Base-by-base conservation (phyloP, 129 eudicot genomes). In the Artemisia tridentata region DNA sequence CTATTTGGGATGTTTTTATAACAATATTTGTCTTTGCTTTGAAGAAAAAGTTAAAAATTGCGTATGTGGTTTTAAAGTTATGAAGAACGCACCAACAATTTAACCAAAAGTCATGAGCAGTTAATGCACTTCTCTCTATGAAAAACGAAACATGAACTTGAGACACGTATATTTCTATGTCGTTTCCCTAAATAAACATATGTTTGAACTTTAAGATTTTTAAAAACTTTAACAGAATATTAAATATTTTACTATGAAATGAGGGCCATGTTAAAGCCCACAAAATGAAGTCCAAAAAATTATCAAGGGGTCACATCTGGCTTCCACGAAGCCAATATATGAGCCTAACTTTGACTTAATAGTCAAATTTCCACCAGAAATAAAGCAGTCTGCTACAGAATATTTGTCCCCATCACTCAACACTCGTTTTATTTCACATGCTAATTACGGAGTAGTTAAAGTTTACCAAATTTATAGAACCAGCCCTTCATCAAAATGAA, bases 241-340 rank as follows among this genome's bases (percentile, higher is more conserved):
- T 38, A 8, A 3, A 62, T 3, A 62, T 62, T 12, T 62, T 5
- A 55, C 4, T 55, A 18, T 55, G 43, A 38, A 38, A 0, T 5
- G 43, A 38, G 50, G 68, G 69, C 59, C 70, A 34, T 45, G 76
- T 5, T 9, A 72, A 72, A 62, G 69, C 51, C 52, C 71, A 4
- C 13, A 67, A 21, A 61, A 60, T 51, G 68, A 15, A 49, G 7
- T 68, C 47, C 43, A 67, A 17, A 11, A 20, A 10, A 15, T 11
- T 7, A 6, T 29, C 49, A 13, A 18, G 29, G 19, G 60, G 70
- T 34, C 29, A 59, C 75, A 68, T 45, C 68, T 49, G 74, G 75
- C 75, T 76, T 76, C 80, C 75, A 68, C 64, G 80, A 76, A 76
- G 14, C 56, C 48, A 50, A 68, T 59, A 61, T 38, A 75, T 20